Percentiles rank a stretch among this genome's conserved stretches.
phyloP scores from a whole-genome alignment of 129 eudicot genomes.

The Helichrysum umbraculigerum region DNA sequence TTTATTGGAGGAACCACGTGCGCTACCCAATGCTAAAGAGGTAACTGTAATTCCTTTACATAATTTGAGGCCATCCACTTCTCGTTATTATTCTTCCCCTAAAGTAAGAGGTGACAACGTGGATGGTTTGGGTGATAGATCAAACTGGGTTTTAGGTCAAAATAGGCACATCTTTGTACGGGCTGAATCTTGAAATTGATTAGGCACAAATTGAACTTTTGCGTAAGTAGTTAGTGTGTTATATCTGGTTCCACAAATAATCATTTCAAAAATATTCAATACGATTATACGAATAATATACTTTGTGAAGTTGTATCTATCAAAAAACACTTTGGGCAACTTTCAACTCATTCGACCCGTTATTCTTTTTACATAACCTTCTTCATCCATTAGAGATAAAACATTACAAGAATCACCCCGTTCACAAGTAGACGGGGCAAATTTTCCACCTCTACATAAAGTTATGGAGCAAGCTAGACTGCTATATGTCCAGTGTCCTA shows the following conservation, averaged over 20 bases:
- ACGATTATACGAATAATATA: not conserved
- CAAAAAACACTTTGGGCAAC: not conserved
- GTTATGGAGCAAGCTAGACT: not conserved
- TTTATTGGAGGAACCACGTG: constrained; percentile 57
- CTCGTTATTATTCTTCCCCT: not conserved
- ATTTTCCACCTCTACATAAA: not conserved
- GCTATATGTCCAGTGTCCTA: not conserved
- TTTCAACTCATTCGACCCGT: not conserved
- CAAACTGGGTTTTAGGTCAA: not conserved
- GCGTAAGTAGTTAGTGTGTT: not conserved
- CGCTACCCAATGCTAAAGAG: constrained; percentile 63
- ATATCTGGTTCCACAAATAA: not conserved
- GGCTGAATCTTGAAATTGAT: not conserved
- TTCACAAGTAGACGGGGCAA: not conserved
- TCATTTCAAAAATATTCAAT: not conserved
- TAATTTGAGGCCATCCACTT: constrained; percentile 14
- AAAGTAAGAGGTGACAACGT: not conserved
- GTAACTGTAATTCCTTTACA: constrained; percentile 31
- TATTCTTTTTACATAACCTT: not conserved
- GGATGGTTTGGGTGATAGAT: not conserved
- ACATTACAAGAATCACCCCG: not conserved
- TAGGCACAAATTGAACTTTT: not conserved
- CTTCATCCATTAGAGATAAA: not conserved
- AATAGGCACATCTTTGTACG: not conserved
- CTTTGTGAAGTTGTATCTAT: not conserved